Base-by-base conservation (phyloP, 2,329 filamentous ascomycete genomes). In the Curvularia eragrostidis region DNA sequence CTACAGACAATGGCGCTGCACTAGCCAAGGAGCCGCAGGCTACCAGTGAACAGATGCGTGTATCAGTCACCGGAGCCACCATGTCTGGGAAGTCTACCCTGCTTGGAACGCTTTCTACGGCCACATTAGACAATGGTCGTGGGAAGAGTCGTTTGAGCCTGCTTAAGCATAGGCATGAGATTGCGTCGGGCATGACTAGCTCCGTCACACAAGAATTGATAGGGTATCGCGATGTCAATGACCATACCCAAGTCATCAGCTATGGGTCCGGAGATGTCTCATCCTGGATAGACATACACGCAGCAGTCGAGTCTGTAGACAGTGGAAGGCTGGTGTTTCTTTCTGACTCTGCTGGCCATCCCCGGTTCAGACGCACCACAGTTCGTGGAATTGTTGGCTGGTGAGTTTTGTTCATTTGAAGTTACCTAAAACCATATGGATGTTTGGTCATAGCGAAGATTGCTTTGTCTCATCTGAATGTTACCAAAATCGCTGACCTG, bases 231-330 rank as follows among this genome's bases (percentile, higher is more conserved):
- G 76, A 81, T 48, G 34, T 55, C 7, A 52, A 54, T 12, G 56
- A 58, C 15, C 59, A 63, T 1, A 68, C 67, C 15, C 75, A 81
- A 18, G 80, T 95, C 38, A 82, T 96, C 69, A 98, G 97, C 73
- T 98, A 96, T 74, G 89, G 91, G 3, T 89, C 90, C 58, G 89
- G 88, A 13, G 92, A 97, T 71, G 89, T 97, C 46, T 91, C 92
- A 57, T 93, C 93, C 0, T 99, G 95, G 95, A 88, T 91, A 52
- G 94, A 97, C 73, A 95, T 98, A 51, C 95, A 99, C 74, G 89
- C 91, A 36, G 85, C 88, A 48, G 87, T 91, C 0, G 86, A 89
- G 59, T 79, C 87, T 41, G 86, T 91, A 1, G 85, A 88, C 55
- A 79, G 83, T 57, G 91, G 89, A 2, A 88, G 93, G 19, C 79